These are phyloP conservation scores for Zygnema circumcarinatum DNA, from an alignment of 139 green algal genomes.

Conservation along the genomic window DNA sequence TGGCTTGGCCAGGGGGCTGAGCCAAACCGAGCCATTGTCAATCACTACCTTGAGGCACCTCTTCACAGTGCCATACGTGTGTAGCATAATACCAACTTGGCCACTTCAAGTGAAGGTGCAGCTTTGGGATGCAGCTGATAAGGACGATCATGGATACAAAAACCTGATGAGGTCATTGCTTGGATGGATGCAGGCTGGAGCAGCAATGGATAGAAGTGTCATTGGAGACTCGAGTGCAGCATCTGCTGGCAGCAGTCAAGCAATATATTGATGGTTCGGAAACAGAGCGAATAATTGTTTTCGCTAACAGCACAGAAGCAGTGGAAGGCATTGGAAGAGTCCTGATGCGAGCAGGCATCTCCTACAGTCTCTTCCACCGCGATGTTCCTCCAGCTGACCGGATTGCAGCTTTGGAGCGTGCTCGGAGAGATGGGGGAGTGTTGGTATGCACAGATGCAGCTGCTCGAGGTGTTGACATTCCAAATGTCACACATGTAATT, in stretches of 20 bases:
- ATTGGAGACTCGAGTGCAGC: not conserved
- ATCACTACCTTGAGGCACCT: no score
- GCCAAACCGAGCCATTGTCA: no score
- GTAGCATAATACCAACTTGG: no score
- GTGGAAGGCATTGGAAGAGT: constrained; percentile 59
- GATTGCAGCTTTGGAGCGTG: constrained; percentile 64
- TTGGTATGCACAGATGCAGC: constrained; percentile 95
- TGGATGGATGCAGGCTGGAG: constrained; percentile 8
- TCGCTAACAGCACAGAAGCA: constrained; percentile 70
- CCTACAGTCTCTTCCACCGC: constrained; percentile 58
- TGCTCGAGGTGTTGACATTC: constrained; percentile 88
- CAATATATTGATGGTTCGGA: not conserved
- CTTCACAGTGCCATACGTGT: no score
- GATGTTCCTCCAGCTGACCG: constrained; percentile 64
- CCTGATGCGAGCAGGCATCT: constrained; percentile 2
- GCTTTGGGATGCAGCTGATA: no score
- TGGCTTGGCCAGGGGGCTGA: no score
- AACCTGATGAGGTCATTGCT: no score
- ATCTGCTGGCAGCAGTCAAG: constrained; percentile 36
- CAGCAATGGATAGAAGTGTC: constrained; percentile 43
- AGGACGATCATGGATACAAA: no score
- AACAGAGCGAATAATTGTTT: constrained; percentile 76
- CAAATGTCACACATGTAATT: constrained; percentile 56
- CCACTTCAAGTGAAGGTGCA: no score
- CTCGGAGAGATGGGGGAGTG: constrained; percentile 64